Evolutionary conservation across 441 rosid genomes (phyloP).

Genomic region (Dalechampia spathulata): DNA sequence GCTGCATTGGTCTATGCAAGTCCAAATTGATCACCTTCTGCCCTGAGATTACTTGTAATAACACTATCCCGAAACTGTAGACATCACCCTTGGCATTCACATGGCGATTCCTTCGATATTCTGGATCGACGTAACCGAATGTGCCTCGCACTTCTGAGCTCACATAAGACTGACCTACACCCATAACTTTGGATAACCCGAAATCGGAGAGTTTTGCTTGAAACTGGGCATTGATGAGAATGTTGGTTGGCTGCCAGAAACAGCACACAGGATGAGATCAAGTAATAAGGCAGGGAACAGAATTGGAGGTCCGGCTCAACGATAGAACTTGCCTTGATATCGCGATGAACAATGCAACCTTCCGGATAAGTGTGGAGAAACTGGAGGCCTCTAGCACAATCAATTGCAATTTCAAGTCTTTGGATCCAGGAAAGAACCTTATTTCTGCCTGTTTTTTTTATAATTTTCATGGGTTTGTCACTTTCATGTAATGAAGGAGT

Average conservation of each 20-base stretch:
- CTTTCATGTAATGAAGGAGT: not conserved
- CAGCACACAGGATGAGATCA: no score
- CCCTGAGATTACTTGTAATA: conserved; percentile 51
- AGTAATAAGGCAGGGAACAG: no score
- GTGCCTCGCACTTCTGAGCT: conserved; percentile 67
- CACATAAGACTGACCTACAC: conserved; percentile 47
- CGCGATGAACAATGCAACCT: conserved; percentile 58
- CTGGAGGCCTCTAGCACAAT: conserved; percentile 47
- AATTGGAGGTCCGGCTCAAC: no score
- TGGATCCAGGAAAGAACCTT: conserved; percentile 48
- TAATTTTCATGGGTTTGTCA: not conserved
- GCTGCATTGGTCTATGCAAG: conserved; percentile 33
- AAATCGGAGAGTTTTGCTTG: conserved; percentile 59
- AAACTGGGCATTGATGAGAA: conserved; percentile 38
- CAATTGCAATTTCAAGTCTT: conserved; percentile 48
- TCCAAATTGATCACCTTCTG: conserved; percentile 43
- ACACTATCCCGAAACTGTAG: conserved; percentile 56
- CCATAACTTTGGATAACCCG: conserved; percentile 57
- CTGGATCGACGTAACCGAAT: conserved; percentile 57
- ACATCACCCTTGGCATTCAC: conserved; percentile 57
- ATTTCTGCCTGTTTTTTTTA: conserved; percentile 33
- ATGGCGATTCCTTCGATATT: conserved; percentile 40
- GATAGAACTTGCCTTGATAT: conserved; percentile 36
- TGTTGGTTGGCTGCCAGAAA: conserved; percentile 47
- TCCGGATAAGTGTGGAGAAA: conserved; percentile 55